Evolutionary conservation across 176 grass and related monocot species (phyloP).

Genomic region (bread wheat (Triticum aestivum)): IWGSC_CS_RefSeq_v2.1 NC_057795.1:466154181-466154680

Average conservation of each 20-base stretch:
- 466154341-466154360: background rate
- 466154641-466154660: conserved; percentile 69
- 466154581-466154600: background rate
- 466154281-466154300: background rate
- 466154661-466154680: conserved; percentile 55
- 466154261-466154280: background rate
- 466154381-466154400: conserved; percentile 1
- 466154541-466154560: conserved; percentile 26
- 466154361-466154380: background rate
- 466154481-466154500: conserved; percentile 84
- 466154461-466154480: conserved; percentile 72
- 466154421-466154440: conserved; percentile 86
- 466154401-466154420: conserved; percentile 66
- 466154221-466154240: conserved; percentile 32
- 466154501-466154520: conserved; percentile 94
- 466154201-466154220: conserved; percentile 8
- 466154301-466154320: background rate
- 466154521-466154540: conserved; percentile 97
- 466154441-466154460: conserved; percentile 86
- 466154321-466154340: background rate
- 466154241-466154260: background rate
- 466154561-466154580: conserved; percentile 16
- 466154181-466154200: conserved; percentile 21
- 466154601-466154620: conserved; percentile 31
- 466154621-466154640: conserved; percentile 78